Evolutionary conservation across 352 stramenopile species (phyloP), one percentile per base, ranked within the genome.

Genomic region (Globisporangium takayamanum): DNA sequence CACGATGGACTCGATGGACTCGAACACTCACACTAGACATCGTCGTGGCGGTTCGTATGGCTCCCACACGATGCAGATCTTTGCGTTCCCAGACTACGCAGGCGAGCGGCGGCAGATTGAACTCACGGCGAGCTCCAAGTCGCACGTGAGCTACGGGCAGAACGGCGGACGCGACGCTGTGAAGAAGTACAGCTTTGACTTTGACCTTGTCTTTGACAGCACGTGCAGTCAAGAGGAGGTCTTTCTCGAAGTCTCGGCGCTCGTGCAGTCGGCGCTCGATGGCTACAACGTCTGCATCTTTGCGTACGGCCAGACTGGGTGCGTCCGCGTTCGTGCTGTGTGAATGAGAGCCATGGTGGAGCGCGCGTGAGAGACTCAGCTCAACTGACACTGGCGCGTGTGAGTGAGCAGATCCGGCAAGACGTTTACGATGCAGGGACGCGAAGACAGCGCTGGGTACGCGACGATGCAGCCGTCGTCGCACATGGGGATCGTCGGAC

Each of bases 221-320:
- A 76, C 75, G 12, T 93, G 87, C 46, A 95, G 72, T 8, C 97
- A 99, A 76, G 94, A 98, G 61, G 77, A 97, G 44, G 83, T 99
- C 7, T 99, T 99, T 67, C 69, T 96, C 8, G 97, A 99, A 72
- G 92, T 98, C 1, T 94, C 93, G 49, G 88, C 92, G 30, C 68
- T 99, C 15, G 88, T 98, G 6, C 94, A 98, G 64, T 97, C 87
- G 54, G 91, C 90, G 5, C 65, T 99, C 8, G 95, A 99, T 74
- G 96, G 96, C 42, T 98, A 94, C 73, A 96, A 98, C 63, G 93
- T 98, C 22, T 98, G 89, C 55, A 92, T 99, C 28, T 98, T 99
- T 78, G 95, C 96, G 1, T 95, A 95, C 36, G 83, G 85, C 0
- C 85, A 95, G 69, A 93, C 85, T 36, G 83, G 85, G 78, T 92